Percentiles rank a stretch among this genome's conserved stretches.
Conservation (phyloP, 2,329 filamentous ascomycete genomes). For the Diaporthe ilicicola region DNA sequence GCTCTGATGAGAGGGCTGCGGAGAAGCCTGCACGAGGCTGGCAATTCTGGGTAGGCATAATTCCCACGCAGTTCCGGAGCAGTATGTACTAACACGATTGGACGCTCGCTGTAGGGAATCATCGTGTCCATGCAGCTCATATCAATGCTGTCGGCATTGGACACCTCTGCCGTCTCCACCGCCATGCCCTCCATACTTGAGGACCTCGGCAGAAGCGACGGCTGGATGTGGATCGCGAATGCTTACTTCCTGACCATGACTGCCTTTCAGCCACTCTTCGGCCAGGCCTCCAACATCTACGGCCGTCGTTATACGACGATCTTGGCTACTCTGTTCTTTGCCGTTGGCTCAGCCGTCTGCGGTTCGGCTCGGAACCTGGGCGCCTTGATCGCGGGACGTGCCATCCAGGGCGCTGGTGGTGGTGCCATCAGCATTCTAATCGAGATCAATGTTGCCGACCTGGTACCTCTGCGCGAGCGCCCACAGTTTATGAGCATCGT, state of each 20-base stretch:
- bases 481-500: constrained; percentile 42
- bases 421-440: constrained; percentile 46
- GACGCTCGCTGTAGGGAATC: too few relatives aligned
- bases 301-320: constrained; percentile 45
- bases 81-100: too few relatives aligned
- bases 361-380: constrained; percentile 42
- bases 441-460: constrained; percentile 49
- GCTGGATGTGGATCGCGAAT: constrained; percentile 38
- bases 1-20: too few relatives aligned
- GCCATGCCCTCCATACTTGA: constrained; percentile 37
- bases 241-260: constrained; percentile 40
- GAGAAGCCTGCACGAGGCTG: too few relatives aligned
- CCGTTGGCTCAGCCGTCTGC: constrained; percentile 41
- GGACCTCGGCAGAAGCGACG: constrained; percentile 25
- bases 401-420: constrained; percentile 46
- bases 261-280: constrained; percentile 47
- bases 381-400: constrained; percentile 46
- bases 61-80: too few relatives aligned
- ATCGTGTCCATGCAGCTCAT: too few relatives aligned
- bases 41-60: too few relatives aligned
- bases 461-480: constrained; percentile 46
- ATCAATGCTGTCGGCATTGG: constrained; percentile 37
- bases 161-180: constrained; percentile 36
- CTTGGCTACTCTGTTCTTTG: constrained; percentile 39
- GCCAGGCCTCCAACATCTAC: constrained; percentile 46